A percentile compares a stretch with the other conserved stretches of the same genome.
Evolutionary conservation across 306 rosid genomes (phyloP).

Genomic region (Quercus glauca): DNA sequence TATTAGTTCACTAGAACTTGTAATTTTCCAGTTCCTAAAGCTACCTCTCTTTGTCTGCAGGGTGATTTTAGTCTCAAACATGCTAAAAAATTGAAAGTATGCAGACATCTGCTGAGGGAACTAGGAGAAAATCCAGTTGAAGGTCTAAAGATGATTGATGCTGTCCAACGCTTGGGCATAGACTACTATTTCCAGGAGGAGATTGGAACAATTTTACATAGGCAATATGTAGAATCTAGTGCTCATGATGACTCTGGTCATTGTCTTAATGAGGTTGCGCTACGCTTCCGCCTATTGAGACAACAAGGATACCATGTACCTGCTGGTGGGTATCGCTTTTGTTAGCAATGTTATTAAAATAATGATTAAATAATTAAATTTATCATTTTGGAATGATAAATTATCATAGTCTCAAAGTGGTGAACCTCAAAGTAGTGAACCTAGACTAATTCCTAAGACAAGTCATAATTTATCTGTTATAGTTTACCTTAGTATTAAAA

Average conservation of each 20-base stretch:
- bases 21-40: too few species aligned
- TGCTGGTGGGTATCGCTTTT: conserved; percentile 11
- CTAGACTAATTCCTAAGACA: too few species aligned
- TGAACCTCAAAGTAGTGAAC: too few species aligned
- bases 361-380: too few species aligned
- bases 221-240: conserved; percentile 1
- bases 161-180: conserved; percentile 40
- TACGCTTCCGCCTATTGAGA: conserved; percentile 41
- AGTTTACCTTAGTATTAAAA: too few species aligned
- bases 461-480: too few species aligned
- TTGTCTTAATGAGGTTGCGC: conserved; percentile 28
- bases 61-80: not conserved
- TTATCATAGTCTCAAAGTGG: too few species aligned
- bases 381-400: too few species aligned
- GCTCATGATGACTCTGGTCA: not conserved
- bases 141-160: conserved; percentile 36
- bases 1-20: not conserved
- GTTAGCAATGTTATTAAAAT: too few species aligned
- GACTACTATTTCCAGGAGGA: conserved; percentile 45
- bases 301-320: conserved; percentile 36
- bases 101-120: conserved; percentile 13
- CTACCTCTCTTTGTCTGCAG: conserved; percentile 17
- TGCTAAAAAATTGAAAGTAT: not conserved
- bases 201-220: conserved; percentile 27
- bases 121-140: conserved; percentile 10